A percentile compares a stretch with the other conserved stretches of the same genome.
These are phyloP conservation scores for Capsella bursapastoris DNA, from an alignment of 345 rosid species.

Conservation along the genomic window DNA sequence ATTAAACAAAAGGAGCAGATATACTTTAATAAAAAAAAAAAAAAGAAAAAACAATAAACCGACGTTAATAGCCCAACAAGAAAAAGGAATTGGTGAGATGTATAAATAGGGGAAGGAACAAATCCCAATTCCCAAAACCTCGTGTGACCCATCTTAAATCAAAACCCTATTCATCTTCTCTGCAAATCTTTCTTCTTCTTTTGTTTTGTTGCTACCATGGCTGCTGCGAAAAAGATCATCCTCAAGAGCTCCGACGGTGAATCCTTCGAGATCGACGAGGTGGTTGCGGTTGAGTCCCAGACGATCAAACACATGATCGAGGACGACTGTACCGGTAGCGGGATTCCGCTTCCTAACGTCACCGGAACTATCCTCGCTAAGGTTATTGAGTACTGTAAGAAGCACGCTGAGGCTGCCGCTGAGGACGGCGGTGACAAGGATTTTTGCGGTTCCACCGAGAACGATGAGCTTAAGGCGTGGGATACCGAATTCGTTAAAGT, in stretches of 20 bases:
- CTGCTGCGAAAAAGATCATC: constrained; percentile 48
- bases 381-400: constrained; percentile 80
- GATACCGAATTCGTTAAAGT: constrained; percentile 66
- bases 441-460: constrained; percentile 14
- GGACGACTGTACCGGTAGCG: constrained; percentile 57
- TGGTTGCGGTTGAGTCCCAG: constrained; percentile 64
- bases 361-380: constrained; percentile 64
- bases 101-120: too few relatives aligned
- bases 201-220: constrained; percentile 4
- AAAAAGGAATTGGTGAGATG: too few relatives aligned
- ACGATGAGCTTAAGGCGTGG: constrained; percentile 56
- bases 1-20: too few relatives aligned
- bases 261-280: constrained; percentile 63
- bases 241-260: constrained; percentile 68
- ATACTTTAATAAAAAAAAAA: too few relatives aligned
- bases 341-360: constrained; percentile 76
- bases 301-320: constrained; percentile 79
- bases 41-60: too few relatives aligned
- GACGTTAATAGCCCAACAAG: too few relatives aligned
- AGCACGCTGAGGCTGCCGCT: constrained; percentile 58
- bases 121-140: too few relatives aligned
- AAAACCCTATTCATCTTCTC: too few relatives aligned
- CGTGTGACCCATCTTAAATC: too few relatives aligned
- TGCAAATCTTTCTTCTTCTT: too few relatives aligned
- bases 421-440: constrained; percentile 38